Evolutionary conservation across 1,284 basidiomycete species (phyloP).

Genomic region (Sanguinoderma infundibulare): DNA sequence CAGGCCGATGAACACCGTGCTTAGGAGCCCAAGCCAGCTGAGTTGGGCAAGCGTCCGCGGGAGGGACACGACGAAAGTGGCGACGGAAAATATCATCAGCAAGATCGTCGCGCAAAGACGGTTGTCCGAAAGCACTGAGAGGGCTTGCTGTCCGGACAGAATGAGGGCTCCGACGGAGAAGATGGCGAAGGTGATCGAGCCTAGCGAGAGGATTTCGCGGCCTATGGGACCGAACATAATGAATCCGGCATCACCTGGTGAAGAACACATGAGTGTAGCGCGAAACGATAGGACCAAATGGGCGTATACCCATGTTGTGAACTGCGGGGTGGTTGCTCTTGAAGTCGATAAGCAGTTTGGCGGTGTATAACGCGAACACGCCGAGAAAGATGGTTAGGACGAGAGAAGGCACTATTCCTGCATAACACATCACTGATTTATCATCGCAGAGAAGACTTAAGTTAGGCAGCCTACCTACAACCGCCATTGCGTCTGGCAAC

Average conservation of each 20-base stretch:
- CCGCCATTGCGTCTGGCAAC: conserved; percentile 56
- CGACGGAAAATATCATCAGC: conserved; percentile 49
- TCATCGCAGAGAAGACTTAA: not conserved
- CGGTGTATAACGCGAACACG: conserved; percentile 54
- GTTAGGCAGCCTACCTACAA: conserved; percentile 44
- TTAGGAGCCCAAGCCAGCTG: conserved; percentile 51
- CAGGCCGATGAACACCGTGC: conserved; percentile 45
- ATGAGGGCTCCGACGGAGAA: conserved; percentile 34
- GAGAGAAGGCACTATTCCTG: conserved; percentile 58
- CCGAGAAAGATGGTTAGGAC: conserved; percentile 57
- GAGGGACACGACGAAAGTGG: conserved; percentile 47
- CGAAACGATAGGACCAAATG: not conserved
- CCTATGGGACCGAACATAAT: conserved; percentile 54
- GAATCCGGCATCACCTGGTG: conserved; percentile 56
- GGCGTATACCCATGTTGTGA: conserved; percentile 51
- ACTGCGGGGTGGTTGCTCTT: conserved; percentile 58
- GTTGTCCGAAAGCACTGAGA: conserved; percentile 51
- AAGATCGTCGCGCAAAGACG: conserved; percentile 51
- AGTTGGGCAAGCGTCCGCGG: conserved; percentile 53
- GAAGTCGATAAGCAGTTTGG: conserved; percentile 59
- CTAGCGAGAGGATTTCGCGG: conserved; percentile 48
- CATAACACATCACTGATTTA: not conserved
- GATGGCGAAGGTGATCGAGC: conserved; percentile 56
- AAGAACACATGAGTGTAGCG: not conserved
- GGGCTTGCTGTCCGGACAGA: conserved; percentile 44